Evolutionary conservation across 106 monocot genomes (phyloP).

Genomic region (Acorus gramineus): DNA sequence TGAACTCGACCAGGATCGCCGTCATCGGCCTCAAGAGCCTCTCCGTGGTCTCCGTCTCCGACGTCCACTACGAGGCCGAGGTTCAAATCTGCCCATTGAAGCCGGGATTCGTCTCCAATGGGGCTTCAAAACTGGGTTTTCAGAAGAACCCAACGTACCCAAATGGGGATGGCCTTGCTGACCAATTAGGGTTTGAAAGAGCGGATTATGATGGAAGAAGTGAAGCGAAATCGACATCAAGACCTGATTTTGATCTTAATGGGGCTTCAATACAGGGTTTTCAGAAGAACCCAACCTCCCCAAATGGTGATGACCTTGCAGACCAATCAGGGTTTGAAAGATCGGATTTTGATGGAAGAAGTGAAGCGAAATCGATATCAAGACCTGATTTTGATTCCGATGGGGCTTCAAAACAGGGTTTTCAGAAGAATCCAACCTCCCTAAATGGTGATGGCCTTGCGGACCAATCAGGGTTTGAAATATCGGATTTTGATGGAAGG

Average conservation of each 20-base stretch:
- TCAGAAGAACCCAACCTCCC: neutral
- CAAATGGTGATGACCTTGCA: too few relatives aligned
- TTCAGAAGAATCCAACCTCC: neutral
- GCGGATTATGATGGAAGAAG: neutral
- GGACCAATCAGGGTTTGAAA: too few relatives aligned
- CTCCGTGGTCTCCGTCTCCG: slow-evolving; percentile 36
- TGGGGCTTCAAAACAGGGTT: neutral
- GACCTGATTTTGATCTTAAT: neutral
- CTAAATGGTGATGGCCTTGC: too few relatives aligned
- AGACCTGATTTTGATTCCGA: neutral
- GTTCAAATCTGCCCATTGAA: slow-evolving; percentile 41
- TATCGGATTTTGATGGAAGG: neutral
- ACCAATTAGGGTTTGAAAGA: slow-evolving; percentile 13
- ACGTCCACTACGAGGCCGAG: slow-evolving; percentile 43
- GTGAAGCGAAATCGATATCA: neutral
- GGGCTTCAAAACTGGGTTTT: neutral
- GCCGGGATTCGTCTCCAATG: neutral
- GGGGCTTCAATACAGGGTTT: neutral
- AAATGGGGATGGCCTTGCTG: slow-evolving; percentile 6
- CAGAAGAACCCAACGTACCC: neutral
- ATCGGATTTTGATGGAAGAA: neutral
- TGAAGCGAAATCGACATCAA: neutral
- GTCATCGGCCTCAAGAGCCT: slow-evolving; percentile 52
- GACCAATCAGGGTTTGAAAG: slow-evolving; percentile 13
- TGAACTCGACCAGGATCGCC: slow-evolving; percentile 69